phyloP scores from a whole-genome alignment of 2,329 filamentous ascomycete genomes.

The Aaosphaeria pasadenensis region DNA sequence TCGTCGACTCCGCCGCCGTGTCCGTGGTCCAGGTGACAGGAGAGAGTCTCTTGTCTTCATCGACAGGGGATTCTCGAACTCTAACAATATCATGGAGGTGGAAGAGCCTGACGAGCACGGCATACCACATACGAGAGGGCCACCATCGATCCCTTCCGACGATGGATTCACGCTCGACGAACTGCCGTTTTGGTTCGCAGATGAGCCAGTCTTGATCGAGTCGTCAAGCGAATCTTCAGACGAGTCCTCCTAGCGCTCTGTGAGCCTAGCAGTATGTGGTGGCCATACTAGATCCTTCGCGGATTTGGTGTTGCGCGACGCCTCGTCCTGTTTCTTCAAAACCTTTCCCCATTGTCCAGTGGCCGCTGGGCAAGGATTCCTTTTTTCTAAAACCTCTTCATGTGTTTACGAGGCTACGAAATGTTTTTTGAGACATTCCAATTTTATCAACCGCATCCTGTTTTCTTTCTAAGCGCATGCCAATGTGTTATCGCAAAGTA shows the following conservation, averaged over 20 bases:
- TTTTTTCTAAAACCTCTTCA: background rate
- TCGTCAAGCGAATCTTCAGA: slow-evolving; percentile 23
- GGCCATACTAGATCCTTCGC: too few relatives aligned
- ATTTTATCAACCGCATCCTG: background rate
- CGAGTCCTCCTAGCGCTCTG: background rate
- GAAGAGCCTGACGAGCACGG: slow-evolving; percentile 36
- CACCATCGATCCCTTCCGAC: slow-evolving; percentile 37
- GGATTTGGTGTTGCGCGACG: background rate
- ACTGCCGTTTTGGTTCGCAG: slow-evolving; percentile 35
- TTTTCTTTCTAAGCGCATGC: background rate
- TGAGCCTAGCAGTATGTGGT: too few relatives aligned
- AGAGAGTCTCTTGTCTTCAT: slow-evolving; percentile 37
- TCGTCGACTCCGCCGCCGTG: slow-evolving; percentile 43
- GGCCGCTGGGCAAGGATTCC: too few relatives aligned
- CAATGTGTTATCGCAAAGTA: background rate
- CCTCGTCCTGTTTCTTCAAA: too few relatives aligned
- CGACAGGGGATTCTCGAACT: slow-evolving; percentile 36
- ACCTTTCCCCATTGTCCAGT: too few relatives aligned
- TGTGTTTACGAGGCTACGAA: background rate
- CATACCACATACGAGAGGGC: slow-evolving; percentile 28
- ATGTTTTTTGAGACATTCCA: background rate
- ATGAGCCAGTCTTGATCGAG: slow-evolving; percentile 5
- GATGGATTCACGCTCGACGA: slow-evolving; percentile 37
- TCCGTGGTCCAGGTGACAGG: slow-evolving; percentile 37
- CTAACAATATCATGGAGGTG: slow-evolving; percentile 35